Conservation (phyloP, 164 flowering plant species). For the Brasenia schreberi region DNA sequence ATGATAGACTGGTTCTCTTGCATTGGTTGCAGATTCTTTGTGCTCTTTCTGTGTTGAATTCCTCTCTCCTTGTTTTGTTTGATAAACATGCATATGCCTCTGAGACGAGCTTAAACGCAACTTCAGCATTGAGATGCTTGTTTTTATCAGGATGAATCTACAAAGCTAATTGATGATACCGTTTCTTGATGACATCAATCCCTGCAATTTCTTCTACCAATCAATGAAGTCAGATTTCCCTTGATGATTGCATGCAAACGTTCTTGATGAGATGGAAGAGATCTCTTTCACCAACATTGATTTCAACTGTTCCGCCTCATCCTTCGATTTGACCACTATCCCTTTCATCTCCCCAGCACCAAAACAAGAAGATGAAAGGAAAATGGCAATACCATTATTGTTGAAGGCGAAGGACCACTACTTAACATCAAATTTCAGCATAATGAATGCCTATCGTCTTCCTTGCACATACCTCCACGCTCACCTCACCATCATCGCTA, state of each 20-base stretch:
- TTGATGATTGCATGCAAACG: constrained; percentile 8
- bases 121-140: constrained; percentile 68
- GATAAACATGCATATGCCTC: constrained; percentile 69
- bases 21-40: constrained; percentile 37
- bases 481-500: no score
- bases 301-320: constrained; percentile 23
- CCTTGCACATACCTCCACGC: no score
- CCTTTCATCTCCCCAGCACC: neutral
- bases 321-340: constrained; percentile 18
- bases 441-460: no score
- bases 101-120: constrained; percentile 82
- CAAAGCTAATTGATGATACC: constrained; percentile 59
- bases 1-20: constrained; percentile 11
- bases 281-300: constrained; percentile 43
- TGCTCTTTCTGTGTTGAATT: constrained; percentile 39
- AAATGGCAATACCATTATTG: neutral
- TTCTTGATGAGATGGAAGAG: constrained; percentile 30
- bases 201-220: constrained; percentile 66
- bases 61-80: constrained; percentile 33
- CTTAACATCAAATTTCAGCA: no score
- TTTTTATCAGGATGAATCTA: constrained; percentile 93
- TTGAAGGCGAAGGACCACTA: constrained; percentile 1
- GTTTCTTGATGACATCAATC: constrained; percentile 36
- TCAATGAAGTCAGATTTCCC: constrained; percentile 36
- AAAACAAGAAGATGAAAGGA: neutral